Conservation (phyloP, 2,329 filamentous ascomycete genomes). For the Leptographium procerum region DNA sequence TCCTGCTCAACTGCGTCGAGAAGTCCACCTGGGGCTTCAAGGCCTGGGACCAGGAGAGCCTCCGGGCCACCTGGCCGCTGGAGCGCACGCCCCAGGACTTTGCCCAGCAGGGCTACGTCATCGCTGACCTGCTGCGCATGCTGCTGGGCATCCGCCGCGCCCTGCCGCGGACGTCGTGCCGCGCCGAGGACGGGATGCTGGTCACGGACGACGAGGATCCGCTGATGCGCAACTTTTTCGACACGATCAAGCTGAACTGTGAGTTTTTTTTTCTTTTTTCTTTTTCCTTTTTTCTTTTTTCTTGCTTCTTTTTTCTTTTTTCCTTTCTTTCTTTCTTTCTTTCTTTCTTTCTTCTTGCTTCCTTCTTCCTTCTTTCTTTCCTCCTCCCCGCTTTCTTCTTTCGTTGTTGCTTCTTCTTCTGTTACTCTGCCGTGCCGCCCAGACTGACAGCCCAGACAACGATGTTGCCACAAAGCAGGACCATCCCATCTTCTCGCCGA, state of each 20-base stretch:
- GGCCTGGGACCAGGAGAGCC: slow-evolving; percentile 52
- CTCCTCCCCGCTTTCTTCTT: neutral
- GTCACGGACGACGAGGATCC: slow-evolving; percentile 33
- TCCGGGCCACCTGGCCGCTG: slow-evolving; percentile 49
- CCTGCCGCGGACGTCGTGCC: slow-evolving; percentile 38
- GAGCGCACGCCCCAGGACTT: slow-evolving; percentile 45
- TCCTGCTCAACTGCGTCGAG: slow-evolving; percentile 55
- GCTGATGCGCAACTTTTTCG: slow-evolving; percentile 39
- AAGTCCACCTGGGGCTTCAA: slow-evolving; percentile 60
- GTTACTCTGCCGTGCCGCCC: neutral
- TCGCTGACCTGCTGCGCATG: slow-evolving; percentile 50
- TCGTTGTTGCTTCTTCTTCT: neutral
- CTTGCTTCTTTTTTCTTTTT: neutral
- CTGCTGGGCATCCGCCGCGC: slow-evolving; percentile 49
- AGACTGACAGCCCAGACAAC: slow-evolving; percentile 18
- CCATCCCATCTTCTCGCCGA: slow-evolving; percentile 38
- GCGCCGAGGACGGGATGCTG: slow-evolving; percentile 36
- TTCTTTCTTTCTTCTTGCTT: neutral
- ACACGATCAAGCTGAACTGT: slow-evolving; percentile 46
- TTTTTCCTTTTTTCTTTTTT: neutral
- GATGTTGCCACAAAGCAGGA: slow-evolving; percentile 36
- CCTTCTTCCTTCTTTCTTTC: neutral
- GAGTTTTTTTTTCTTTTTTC: slow-evolving; percentile 19
- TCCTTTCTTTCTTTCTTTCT: neutral
- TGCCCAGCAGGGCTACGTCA: slow-evolving; percentile 45